Conservation (phyloP, 768 basidiomycete genomes). For the Inosperma sp. region DNA sequence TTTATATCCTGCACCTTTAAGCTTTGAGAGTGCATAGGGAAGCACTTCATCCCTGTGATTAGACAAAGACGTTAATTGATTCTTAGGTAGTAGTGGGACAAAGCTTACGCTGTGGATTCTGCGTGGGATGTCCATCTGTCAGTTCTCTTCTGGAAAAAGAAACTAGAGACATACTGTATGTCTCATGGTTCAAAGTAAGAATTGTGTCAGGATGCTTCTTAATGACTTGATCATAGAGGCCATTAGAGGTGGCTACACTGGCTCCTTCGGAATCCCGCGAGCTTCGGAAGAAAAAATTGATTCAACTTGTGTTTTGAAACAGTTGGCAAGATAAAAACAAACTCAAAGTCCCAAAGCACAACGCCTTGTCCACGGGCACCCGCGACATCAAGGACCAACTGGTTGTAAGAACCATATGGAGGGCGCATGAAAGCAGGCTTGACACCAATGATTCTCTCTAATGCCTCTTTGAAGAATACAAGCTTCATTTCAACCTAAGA, state of each 20-base stretch:
- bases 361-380: slow-evolving; percentile 28
- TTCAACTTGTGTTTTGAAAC: background rate
- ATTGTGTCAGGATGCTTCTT: slow-evolving; percentile 25
- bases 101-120: slow-evolving; percentile 25
- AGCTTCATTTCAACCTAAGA: background rate
- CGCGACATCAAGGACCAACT: slow-evolving; percentile 32
- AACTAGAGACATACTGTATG: slow-evolving; percentile 18
- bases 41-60: slow-evolving; percentile 27
- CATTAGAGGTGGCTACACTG: slow-evolving; percentile 22
- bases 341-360: slow-evolving; percentile 40
- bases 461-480: slow-evolving; percentile 25
- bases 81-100: too few relatives aligned
- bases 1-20: slow-evolving; percentile 35
- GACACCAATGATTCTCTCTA: slow-evolving; percentile 32
- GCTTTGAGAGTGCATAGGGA: slow-evolving; percentile 32
- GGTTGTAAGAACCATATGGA: slow-evolving; percentile 41
- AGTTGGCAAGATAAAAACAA: slow-evolving; percentile 9
- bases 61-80: background rate
- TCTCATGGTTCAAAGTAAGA: slow-evolving; percentile 36
- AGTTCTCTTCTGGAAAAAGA: background rate
- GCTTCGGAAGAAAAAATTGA: slow-evolving; percentile 12
- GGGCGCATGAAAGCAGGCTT: slow-evolving; percentile 39
- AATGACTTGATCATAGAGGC: slow-evolving; percentile 22
- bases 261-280: slow-evolving; percentile 34
- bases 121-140: background rate